A percentile compares a stretch with the other conserved stretches of the same genome.
These are phyloP conservation scores for Rhinocladiella similis DNA, from an alignment of 2,329 filamentous ascomycete species.

Conservation along the genomic window DNA sequence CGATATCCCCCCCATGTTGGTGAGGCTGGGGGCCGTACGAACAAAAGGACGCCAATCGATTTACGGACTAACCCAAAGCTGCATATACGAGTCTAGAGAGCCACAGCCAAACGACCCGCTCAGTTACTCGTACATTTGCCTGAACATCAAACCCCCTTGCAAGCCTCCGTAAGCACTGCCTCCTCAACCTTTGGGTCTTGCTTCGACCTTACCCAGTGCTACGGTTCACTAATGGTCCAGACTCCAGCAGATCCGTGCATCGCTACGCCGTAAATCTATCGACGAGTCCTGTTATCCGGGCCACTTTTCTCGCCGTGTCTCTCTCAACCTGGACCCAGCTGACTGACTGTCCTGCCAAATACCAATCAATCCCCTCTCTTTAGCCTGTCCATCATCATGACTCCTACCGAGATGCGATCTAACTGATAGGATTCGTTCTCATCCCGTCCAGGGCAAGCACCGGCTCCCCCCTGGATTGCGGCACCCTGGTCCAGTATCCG, in stretches of 20 bases:
- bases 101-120: too few relatives aligned
- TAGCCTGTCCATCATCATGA: not conserved
- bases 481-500: not conserved
- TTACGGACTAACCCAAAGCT: not conserved
- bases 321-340: not conserved
- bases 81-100: not conserved
- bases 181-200: not conserved
- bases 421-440: not conserved
- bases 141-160: not conserved
- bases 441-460: not conserved
- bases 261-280: not conserved
- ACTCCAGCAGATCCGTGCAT: not conserved
- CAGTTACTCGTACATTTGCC: too few relatives aligned
- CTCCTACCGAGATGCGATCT: not conserved
- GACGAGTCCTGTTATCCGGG: not conserved
- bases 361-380: not conserved
- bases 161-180: not conserved
- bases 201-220: not conserved
- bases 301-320: not conserved
- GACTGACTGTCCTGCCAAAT: not conserved
- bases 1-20: too few relatives aligned
- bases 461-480: not conserved
- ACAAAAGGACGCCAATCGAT: not conserved
- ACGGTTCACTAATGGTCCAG: not conserved
- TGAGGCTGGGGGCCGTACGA: not conserved